Evolutionary conservation across 1,284 basidiomycete species (phyloP), one percentile per base, ranked within the genome.

Genomic region (Puccinia sorghi): DNA sequence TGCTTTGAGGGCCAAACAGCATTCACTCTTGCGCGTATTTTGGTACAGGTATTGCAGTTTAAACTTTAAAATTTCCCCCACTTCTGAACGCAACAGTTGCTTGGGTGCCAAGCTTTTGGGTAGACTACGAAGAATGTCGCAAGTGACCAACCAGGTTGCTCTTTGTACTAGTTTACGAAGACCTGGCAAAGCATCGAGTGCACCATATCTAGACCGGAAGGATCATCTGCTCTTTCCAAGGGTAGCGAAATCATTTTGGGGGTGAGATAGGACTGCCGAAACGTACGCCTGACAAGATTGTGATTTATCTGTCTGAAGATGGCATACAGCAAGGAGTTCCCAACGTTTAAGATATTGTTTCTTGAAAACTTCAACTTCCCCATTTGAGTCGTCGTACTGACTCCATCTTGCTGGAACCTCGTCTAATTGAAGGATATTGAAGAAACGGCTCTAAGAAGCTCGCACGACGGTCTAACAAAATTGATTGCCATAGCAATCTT

Each of bases 241-340:
- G 57, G 37, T 48, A 32, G n/a, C 20, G 27, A 71, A 78, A 48
- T 46, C 56, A 20, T 25, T n/a, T 15, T 20, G 27, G 22, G 54
- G 17, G 64, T 78, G 66, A 15, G 67, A 59, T 52, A 43, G 22
- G 50, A 78, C 57, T 8, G 67, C 66, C 12, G 67, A 70, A 59
- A 72, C 32, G 50, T 71, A 78, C 11, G 76, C 67, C 27, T 50
- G 39, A 46, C 72, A 59, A 17, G 76, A 39, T 41, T 59, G 46
- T 13, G 54, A 54, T 50, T 50, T 57, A 52, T 78, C 52, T 32
- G 57, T 78, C 17, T 22, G 20, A 15, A 78, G 67, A 50, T 78
- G 54, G 57, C 76, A 78, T 48, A 78, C 25, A 27, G 76, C 76
- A 9, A 78, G 57, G 39, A 78, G 66, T 71, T 78, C 76, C 76